Conservation (phyloP, 2,329 filamentous ascomycete species). For the Zalaria sp. region DNA sequence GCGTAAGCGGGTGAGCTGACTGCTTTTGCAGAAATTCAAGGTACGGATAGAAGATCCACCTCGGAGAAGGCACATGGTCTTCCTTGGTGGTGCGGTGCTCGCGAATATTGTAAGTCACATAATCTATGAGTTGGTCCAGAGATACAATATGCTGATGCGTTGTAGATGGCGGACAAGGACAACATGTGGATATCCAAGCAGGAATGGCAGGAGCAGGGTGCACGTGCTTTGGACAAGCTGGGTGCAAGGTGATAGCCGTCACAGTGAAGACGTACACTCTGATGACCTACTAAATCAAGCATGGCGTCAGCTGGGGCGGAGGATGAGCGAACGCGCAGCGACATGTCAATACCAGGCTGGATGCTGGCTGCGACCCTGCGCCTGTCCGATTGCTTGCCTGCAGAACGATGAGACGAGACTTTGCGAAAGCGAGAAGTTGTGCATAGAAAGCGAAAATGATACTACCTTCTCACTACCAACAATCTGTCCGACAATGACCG, state of each 20-base stretch:
- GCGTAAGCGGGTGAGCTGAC: conserved; percentile 1
- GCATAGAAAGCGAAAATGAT: too few relatives aligned
- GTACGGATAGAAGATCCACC: conserved; percentile 97
- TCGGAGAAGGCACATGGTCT: conserved; percentile 96
- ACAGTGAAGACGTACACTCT: too few relatives aligned
- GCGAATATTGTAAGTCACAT: conserved; percentile 62
- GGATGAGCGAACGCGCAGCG: too few relatives aligned
- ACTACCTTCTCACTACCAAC: too few relatives aligned
- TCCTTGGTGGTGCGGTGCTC: conserved; percentile 87
- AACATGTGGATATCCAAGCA: conserved; percentile 97
- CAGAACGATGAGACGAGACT: too few relatives aligned
- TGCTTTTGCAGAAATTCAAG: conserved; percentile 70
- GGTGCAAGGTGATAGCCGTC: conserved; percentile 53
- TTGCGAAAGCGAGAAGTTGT: too few relatives aligned
- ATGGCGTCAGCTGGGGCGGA: too few relatives aligned
- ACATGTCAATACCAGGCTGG: too few relatives aligned
- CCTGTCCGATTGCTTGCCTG: too few relatives aligned
- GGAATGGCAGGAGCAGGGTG: conserved; percentile 91
- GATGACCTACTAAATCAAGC: too few relatives aligned
- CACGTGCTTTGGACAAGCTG: conserved; percentile 76
- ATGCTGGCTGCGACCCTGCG: too few relatives aligned
- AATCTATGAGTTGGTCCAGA: neutral
- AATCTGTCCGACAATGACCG: too few relatives aligned
- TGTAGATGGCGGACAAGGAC: conserved; percentile 87
- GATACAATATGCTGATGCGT: neutral